phyloP scores from a whole-genome alignment of 139 green algal species.

The Micractinium conductrix region DNA sequence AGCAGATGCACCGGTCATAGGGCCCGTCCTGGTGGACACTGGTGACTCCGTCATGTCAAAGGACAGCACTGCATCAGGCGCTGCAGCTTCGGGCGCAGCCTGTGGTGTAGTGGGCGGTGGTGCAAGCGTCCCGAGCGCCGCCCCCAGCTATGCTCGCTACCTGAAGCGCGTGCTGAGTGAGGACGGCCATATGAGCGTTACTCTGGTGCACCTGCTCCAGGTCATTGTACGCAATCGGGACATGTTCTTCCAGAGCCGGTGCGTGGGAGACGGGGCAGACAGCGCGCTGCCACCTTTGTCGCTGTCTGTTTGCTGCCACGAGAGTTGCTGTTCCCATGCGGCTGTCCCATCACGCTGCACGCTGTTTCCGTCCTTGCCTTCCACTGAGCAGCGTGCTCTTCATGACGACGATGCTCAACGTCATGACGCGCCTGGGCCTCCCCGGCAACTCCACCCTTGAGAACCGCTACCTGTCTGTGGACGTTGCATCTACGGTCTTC shows the following conservation, averaged over 20 bases:
- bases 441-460: slow-evolving; percentile 72
- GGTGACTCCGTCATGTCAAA: not conserved
- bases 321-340: no score
- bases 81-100: not conserved
- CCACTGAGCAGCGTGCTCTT: slow-evolving; percentile 72
- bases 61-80: not conserved
- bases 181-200: slow-evolving; percentile 72
- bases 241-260: slow-evolving; percentile 81
- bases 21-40: not conserved
- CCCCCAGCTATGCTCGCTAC: slow-evolving; percentile 85
- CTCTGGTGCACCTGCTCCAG: slow-evolving; percentile 91
- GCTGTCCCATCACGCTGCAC: no score
- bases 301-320: no score
- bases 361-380: no score
- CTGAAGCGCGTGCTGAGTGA: slow-evolving; percentile 85
- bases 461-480: slow-evolving; percentile 87
- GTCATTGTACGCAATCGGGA: slow-evolving; percentile 89
- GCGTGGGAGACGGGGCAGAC: no score
- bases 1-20: not conserved
- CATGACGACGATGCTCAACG: slow-evolving; percentile 92
- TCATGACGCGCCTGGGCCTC: slow-evolving; percentile 76
- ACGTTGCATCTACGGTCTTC: slow-evolving; percentile 90
- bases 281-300: no score
- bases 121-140: not conserved
- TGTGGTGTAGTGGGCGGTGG: not conserved